phyloP scores from a whole-genome alignment of 331 rosid species.

The Phaseolus coccineus region DNA sequence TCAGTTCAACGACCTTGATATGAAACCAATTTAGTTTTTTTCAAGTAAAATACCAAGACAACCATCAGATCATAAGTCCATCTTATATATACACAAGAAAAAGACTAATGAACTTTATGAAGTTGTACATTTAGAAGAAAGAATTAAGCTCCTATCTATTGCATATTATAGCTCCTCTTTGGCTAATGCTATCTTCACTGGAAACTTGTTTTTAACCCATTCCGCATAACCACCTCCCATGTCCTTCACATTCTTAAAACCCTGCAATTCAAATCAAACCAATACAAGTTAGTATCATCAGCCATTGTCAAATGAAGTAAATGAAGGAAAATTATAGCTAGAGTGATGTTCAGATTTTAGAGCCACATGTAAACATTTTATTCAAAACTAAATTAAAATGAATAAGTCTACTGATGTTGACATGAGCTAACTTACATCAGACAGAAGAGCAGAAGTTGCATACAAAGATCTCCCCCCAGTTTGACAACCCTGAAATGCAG shows the following conservation, averaged over 20 bases:
- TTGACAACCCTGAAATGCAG: slow-evolving; percentile 70
- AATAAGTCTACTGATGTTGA: not conserved
- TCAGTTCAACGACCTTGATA: not conserved
- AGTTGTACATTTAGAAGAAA: not conserved
- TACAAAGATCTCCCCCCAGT: slow-evolving; percentile 74
- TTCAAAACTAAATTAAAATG: not conserved
- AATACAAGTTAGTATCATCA: slow-evolving; percentile 3
- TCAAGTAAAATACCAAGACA: not conserved
- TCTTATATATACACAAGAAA: not conserved
- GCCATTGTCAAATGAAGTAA: not conserved
- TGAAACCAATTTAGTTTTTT: not conserved
- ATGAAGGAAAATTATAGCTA: not conserved
- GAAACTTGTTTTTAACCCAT: slow-evolving; percentile 67
- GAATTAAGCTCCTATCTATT: not conserved
- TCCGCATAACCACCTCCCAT: slow-evolving; percentile 84
- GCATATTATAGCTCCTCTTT: slow-evolving; percentile 46
- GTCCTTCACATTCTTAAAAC: slow-evolving; percentile 66
- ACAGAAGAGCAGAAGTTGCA: slow-evolving; percentile 70
- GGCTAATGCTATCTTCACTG: slow-evolving; percentile 47
- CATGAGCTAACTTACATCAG: slow-evolving; percentile 59
- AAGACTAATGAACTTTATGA: slow-evolving; percentile 3
- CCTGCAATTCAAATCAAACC: slow-evolving; percentile 55
- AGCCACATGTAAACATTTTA: not conserved
- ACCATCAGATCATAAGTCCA: not conserved
- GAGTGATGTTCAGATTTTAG: not conserved